These are phyloP conservation scores for Russula emetica DNA, from an alignment of 768 basidiomycete species.

Conservation along the genomic window DNA sequence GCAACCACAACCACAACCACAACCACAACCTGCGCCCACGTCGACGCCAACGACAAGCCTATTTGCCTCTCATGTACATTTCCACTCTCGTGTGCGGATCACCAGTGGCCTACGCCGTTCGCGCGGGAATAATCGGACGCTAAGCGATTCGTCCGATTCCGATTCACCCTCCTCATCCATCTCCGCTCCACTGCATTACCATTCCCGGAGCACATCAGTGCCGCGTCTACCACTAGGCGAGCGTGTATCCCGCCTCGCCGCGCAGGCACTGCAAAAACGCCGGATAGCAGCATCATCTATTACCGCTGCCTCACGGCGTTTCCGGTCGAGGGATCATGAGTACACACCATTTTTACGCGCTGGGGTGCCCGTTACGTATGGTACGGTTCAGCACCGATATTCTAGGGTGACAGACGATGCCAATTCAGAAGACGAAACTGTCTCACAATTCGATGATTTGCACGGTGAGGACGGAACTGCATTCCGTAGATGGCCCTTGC, in stretches of 20 bases:
- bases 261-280: conserved; percentile 28
- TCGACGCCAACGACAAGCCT: conserved; percentile 12
- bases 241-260: conserved; percentile 42
- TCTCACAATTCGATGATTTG: conserved; percentile 30
- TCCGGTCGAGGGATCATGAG: conserved; percentile 9
- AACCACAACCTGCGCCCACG: background rate
- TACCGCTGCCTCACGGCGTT: background rate
- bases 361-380: conserved; percentile 24
- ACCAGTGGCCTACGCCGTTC: conserved; percentile 60
- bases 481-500: conserved; percentile 71
- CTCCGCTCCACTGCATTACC: conserved; percentile 67
- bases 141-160: conserved; percentile 24
- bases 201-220: conserved; percentile 44
- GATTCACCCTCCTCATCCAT: conserved; percentile 65
- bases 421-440: conserved; percentile 29
- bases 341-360: conserved; percentile 14
- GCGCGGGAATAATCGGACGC: conserved; percentile 32
- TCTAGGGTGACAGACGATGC: conserved; percentile 28
- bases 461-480: conserved; percentile 49
- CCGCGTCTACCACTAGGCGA: conserved; percentile 59
- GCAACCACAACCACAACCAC: background rate
- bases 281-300: background rate
- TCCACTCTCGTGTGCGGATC: conserved; percentile 73
- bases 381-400: conserved; percentile 27
- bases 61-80: conserved; percentile 47